phyloP scores from a whole-genome alignment of 1,139 yeast genomes.

The Blastobotrys aristatus region DNA sequence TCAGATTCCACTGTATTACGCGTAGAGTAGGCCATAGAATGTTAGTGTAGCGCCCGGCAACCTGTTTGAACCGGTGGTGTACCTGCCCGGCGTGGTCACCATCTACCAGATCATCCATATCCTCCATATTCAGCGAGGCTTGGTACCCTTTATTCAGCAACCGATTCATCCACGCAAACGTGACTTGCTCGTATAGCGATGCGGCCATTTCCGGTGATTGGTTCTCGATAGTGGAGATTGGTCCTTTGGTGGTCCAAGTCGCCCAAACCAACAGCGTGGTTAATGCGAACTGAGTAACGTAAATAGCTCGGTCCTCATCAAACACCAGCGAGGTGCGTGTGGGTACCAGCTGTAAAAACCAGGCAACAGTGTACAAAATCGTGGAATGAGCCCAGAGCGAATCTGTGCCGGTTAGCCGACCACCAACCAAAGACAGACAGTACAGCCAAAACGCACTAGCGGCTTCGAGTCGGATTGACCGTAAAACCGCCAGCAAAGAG shows the following conservation, averaged over 20 bases:
- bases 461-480: too few relatives aligned
- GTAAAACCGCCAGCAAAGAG: not conserved
- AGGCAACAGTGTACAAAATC: not conserved
- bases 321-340: not conserved
- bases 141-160: not conserved
- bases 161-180: conserved; percentile 1
- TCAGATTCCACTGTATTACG: not conserved
- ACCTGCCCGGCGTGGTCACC: not conserved
- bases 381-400: not conserved
- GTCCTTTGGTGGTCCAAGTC: not conserved
- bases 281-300: not conserved
- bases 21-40: not conserved
- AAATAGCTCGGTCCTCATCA: not conserved
- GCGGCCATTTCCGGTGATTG: not conserved
- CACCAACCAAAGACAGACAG: not conserved
- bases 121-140: not conserved
- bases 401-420: not conserved
- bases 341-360: not conserved
- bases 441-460: not conserved
- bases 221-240: too few relatives aligned
- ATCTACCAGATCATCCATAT: not conserved
- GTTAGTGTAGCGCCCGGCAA: not conserved
- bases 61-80: not conserved
- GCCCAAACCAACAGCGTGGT: not conserved
- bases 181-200: not conserved